Evolutionary conservation across 345 rosid species (phyloP).

Genomic region (Tarenaya hassleriana): DNA sequence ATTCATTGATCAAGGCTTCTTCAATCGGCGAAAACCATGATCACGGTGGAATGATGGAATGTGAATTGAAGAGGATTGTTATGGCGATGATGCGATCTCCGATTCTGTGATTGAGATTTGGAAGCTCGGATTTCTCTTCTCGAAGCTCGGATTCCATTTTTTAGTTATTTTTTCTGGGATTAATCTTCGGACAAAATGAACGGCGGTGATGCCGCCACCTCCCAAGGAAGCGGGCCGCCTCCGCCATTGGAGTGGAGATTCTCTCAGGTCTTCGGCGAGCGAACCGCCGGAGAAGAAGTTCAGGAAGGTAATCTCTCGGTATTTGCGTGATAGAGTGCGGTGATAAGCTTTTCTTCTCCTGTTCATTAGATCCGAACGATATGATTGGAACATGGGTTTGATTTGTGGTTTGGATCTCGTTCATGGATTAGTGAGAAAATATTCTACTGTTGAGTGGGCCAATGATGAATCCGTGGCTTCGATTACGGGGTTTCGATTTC

Average conservation of each 20-base stretch:
- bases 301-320: slow-evolving; percentile 50
- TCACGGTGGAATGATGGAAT: slow-evolving; percentile 25
- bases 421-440: slow-evolving; percentile 32
- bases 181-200: slow-evolving; percentile 42
- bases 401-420: slow-evolving; percentile 52
- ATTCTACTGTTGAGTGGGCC: slow-evolving; percentile 27
- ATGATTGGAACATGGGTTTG: slow-evolving; percentile 31
- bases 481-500: slow-evolving; percentile 11
- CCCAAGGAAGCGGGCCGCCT: slow-evolving; percentile 31
- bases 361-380: slow-evolving; percentile 40
- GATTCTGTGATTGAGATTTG: slow-evolving; percentile 28
- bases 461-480: slow-evolving; percentile 19
- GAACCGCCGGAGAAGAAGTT: slow-evolving; percentile 86
- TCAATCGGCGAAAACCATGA: slow-evolving; percentile 20
- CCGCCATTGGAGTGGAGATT: slow-evolving; percentile 80
- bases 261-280: slow-evolving; percentile 92
- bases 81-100: slow-evolving; percentile 36
- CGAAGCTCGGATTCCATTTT: slow-evolving; percentile 19
- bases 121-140: slow-evolving; percentile 32
- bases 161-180: slow-evolving; percentile 20
- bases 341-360: not conserved
- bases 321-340: not conserved
- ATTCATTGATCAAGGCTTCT: slow-evolving; percentile 24
- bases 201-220: slow-evolving; percentile 53
- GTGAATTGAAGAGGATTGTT: slow-evolving; percentile 24